Evolutionary conservation across 73 alveolate genomes (phyloP).

Genomic region (Paramecium pentaurelia): DNA sequence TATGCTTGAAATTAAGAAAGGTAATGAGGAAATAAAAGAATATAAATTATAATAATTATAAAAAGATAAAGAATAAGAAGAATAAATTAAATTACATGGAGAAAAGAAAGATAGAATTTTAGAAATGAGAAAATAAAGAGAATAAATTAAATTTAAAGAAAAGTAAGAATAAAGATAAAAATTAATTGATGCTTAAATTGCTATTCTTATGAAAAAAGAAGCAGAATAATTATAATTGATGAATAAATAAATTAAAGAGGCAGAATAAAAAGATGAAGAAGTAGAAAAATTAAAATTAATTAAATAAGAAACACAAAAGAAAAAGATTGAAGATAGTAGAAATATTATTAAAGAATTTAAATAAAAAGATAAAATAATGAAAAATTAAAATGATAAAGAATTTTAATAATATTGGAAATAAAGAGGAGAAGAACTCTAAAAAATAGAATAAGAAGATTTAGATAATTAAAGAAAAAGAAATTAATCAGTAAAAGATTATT

Average conservation of each 20-base stretch:
- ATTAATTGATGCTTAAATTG: slow-evolving; percentile 76
- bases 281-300: slow-evolving; percentile 68
- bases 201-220: slow-evolving; percentile 56
- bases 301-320: background rate
- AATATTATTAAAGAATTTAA: background rate
- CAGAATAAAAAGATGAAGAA: slow-evolving; percentile 81
- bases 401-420: slow-evolving; percentile 80
- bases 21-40: slow-evolving; percentile 60
- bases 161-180: slow-evolving; percentile 75
- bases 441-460: slow-evolving; percentile 73
- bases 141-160: slow-evolving; percentile 72
- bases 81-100: slow-evolving; percentile 79
- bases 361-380: background rate
- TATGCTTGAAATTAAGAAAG: slow-evolving; percentile 55
- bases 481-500: slow-evolving; percentile 71
- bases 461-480: slow-evolving; percentile 65
- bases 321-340: background rate
- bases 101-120: slow-evolving; percentile 74
- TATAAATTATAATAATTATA: slow-evolving; percentile 57
- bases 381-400: slow-evolving; percentile 51
- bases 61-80: slow-evolving; percentile 86
- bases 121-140: slow-evolving; percentile 74
- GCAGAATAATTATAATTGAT: slow-evolving; percentile 71
- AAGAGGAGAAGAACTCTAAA: slow-evolving; percentile 70
- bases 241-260: slow-evolving; percentile 71